These are phyloP conservation scores for Backusella mclennaniae DNA, from an alignment of 192 early-diverging fungal species.

Conservation along the genomic window DNA sequence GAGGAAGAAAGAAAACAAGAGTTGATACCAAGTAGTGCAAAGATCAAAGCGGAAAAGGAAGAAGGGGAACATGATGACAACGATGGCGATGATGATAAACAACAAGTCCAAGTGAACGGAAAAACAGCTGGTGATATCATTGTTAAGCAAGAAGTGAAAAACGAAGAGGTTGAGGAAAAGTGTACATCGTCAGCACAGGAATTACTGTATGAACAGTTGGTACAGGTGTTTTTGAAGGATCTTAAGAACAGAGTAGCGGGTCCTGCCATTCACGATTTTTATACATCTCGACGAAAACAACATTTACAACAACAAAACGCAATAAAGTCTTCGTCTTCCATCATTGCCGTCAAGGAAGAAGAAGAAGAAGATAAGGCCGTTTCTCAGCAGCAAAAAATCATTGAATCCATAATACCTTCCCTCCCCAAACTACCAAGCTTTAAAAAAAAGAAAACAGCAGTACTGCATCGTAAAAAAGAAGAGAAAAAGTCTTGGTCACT, in stretches of 20 bases:
- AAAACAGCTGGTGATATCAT: too few species aligned
- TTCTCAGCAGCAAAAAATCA: conserved; percentile 7
- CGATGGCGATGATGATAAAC: neutral
- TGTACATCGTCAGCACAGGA: conserved; percentile 26
- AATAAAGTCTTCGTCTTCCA: neutral
- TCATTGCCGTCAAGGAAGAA: neutral
- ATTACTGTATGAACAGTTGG: conserved; percentile 45
- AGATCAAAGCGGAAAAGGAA: neutral
- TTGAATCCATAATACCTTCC: conserved; percentile 1
- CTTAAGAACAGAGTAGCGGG: conserved; percentile 48
- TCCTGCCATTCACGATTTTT: conserved; percentile 51
- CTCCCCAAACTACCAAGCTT: neutral
- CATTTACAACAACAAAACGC: conserved; percentile 19
- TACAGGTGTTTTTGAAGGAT: conserved; percentile 54
- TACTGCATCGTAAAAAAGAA: neutral
- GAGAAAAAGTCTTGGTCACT: neutral
- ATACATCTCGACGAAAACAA: conserved; percentile 28
- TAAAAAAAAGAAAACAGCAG: neutral
- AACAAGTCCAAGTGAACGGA: neutral
- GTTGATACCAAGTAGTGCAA: neutral
- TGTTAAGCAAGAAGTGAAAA: neutral
- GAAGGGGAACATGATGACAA: neutral
- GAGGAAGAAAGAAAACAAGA: neutral
- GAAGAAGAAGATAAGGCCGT: neutral
- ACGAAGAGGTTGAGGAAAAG: neutral